Evolutionary conservation across 129 eudicot genomes (phyloP).

Genomic region (carrot (Daucus carota)): DH1_v3.0 NC_030383.2:59787501-59788000

Average conservation of each 20-base stretch:
- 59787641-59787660: constrained; percentile 55
- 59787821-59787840: no score
- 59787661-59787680: constrained; percentile 73
- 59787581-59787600: constrained; percentile 54
- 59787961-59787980: no score
- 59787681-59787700: constrained; percentile 53
- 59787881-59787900: no score
- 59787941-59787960: no score
- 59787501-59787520: constrained; percentile 39
- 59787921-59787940: no score
- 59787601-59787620: constrained; percentile 37
- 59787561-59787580: constrained; percentile 56
- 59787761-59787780: neutral
- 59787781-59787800: no score
- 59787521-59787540: constrained; percentile 52
- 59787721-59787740: no score
- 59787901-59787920: no score
- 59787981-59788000: no score
- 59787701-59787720: neutral
- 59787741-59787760: neutral
- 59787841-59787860: no score
- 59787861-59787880: no score
- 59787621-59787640: constrained; percentile 38
- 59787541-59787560: constrained; percentile 41
- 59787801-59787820: no score